Conservation (phyloP, 2,329 filamentous ascomycete genomes). For the Nemania diffusa region DNA sequence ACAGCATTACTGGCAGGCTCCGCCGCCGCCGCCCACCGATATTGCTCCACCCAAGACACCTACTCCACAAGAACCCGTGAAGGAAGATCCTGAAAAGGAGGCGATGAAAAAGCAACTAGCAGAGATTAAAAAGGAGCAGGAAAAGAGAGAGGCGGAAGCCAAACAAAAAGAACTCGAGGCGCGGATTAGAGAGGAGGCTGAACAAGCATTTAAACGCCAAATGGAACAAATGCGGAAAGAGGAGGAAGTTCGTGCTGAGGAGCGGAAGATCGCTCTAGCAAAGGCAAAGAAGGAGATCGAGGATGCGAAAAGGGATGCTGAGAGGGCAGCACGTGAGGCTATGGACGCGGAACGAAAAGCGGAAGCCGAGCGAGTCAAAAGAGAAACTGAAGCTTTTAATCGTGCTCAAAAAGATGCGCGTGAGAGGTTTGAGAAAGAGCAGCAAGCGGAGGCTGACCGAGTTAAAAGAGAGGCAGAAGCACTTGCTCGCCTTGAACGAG, state of each 20-base stretch:
- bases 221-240: slow-evolving; percentile 55
- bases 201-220: slow-evolving; percentile 55
- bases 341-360: slow-evolving; percentile 53
- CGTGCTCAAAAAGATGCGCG: slow-evolving; percentile 52
- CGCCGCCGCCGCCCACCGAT: slow-evolving; percentile 52
- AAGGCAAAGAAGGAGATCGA: slow-evolving; percentile 60
- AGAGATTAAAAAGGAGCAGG: slow-evolving; percentile 59
- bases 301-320: slow-evolving; percentile 58
- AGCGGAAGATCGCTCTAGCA: slow-evolving; percentile 55
- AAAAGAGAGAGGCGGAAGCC: slow-evolving; percentile 58
- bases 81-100: slow-evolving; percentile 66
- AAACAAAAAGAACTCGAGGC: slow-evolving; percentile 57
- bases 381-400: slow-evolving; percentile 45
- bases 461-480: slow-evolving; percentile 41
- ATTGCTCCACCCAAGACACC: slow-evolving; percentile 42
- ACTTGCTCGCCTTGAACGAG: slow-evolving; percentile 50
- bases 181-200: slow-evolving; percentile 58
- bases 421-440: slow-evolving; percentile 45
- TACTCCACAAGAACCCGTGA: slow-evolving; percentile 38
- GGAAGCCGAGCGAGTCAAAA: slow-evolving; percentile 52
- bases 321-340: slow-evolving; percentile 55
- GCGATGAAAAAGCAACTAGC: slow-evolving; percentile 70
- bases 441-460: slow-evolving; percentile 55
- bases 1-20: slow-evolving; percentile 56
- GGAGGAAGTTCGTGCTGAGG: slow-evolving; percentile 49